Evolutionary conservation across 192 early-diverging fungal genomes (phyloP), one percentile per base, ranked within the genome.

Genomic region (Piromyces finnis): DNA sequence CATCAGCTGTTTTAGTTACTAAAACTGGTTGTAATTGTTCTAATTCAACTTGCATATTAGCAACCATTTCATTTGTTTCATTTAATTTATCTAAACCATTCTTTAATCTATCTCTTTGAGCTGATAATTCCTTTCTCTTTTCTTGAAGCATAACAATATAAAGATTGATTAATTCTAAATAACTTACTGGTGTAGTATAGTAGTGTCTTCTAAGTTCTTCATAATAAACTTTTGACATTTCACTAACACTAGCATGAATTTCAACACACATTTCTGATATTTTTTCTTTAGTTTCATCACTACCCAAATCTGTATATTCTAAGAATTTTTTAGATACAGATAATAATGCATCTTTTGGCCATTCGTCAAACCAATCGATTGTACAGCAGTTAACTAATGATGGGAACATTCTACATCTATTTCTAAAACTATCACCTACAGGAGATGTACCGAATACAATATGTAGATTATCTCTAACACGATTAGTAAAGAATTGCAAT

Each of bases 341-440:
- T 12, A 89, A 80, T 77, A 90, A 83, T 11, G 89, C 89, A 35
- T 90, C 89, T 29, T 80, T 82, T 29, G 89, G 89, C 89, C 89
- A 90, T 82, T 89, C 89, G 79, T 90, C 89, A 77, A 90, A 90
- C 89, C 89, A 90, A 81, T 88, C 89, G 32, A 90, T 90, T 15
- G 89, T 89, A 81, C 87, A 90, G 83, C 89, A 89, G 80, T 90
- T 90, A 22, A 90, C 89, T 0, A 90, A 82, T 5, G 86, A 87
- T 5, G 89, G 89, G 78, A 90, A 90, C 89, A 90, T 90, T 37
- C 89, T 51, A 80, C 89, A 90, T 22, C 89, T 81, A 29, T 86
- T 89, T 30, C 89, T 78, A 80, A 90, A 90, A 9, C 87, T 87
- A 29, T 90, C 89, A 3, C 89, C 89, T 16, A 90, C 89, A 0